Base-by-base conservation (phyloP, 2,329 filamentous ascomycete genomes). In the Fusarium abutilonis region DNA sequence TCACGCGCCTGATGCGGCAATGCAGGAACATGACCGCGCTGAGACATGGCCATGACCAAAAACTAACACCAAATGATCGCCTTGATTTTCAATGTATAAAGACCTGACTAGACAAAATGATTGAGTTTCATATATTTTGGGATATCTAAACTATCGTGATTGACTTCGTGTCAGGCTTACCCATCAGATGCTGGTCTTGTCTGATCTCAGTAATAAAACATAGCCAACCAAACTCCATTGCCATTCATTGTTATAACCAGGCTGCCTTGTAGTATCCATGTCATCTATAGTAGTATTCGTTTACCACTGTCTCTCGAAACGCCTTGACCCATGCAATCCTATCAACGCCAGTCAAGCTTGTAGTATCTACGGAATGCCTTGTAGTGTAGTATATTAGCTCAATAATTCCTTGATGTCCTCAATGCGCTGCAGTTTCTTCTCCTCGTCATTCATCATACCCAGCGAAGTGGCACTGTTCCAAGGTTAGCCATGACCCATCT, bases 371-470 rank as follows among this genome's bases (percentile, higher is more conserved):
- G 49, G 36, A 32, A 49, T 43, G 14, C 6, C 28, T 31, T 42
- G 34, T 29, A 39, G 28, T 28, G 35, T 15, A 19, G 19, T 19
- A 19, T 19, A 19, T 19, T 19, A 86, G 70, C 89, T 92, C 43
- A 99, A 83, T 67, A 99, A 79, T 76, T 97, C 91, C 76, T 90
- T 94, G 66, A 98, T 93, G 77, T 99, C 95, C 75, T 97, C 94
- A 63, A 98, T 93, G 35, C 92, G 83, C 74, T 95, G 90, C 60
- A 92, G 80, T 73, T 89, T 92, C 83, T 95, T 97, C 76, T 97
- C 93, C 64, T 97, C 93, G 60, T 97, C 93, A 51, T 83, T 90
- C 86, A 97, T 96, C 87, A 99, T 94, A 1, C 95, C 95, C 31
- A 99, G 79, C 0, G 91, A 95, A 14, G 91, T 93, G n/a, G 95